A percentile compares a stretch with the other conserved stretches of the same genome.
Evolutionary conservation across 2,329 filamentous ascomycete species (phyloP).

Genomic region (Lachnellula hyalina): DNA sequence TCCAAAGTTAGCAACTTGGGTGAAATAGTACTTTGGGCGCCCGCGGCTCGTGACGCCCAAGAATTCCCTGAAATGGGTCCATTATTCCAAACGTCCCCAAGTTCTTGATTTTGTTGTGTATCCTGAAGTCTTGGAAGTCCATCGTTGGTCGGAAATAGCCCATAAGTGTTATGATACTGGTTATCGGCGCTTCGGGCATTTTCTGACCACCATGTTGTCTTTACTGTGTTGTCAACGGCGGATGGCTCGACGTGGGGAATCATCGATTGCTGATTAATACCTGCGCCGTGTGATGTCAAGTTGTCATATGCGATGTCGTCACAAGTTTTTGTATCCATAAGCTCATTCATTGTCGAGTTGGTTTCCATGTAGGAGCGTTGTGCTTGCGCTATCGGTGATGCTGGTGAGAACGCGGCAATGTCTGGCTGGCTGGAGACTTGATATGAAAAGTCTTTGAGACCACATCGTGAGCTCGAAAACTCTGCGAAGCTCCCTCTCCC

Average conservation of each 20-base stretch:
- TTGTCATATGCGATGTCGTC: constrained; percentile 13
- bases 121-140: constrained; percentile 1
- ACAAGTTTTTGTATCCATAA: constrained; percentile 8
- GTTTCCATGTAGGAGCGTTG: constrained; percentile 9
- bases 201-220: constrained; percentile 13
- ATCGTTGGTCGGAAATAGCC: constrained; percentile 9
- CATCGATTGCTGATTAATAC: constrained; percentile 6
- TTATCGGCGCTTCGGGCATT: neutral
- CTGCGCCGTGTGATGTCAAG: constrained; percentile 10
- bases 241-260: neutral
- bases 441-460: constrained; percentile 10
- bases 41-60: constrained; percentile 9
- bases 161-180: constrained; percentile 7
- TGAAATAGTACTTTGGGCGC: constrained; percentile 21
- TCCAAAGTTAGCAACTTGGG: constrained; percentile 22
- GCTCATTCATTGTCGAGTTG: neutral
- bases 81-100: constrained; percentile 11
- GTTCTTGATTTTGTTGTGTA: constrained; percentile 3
- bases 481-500: constrained; percentile 20
- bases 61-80: neutral
- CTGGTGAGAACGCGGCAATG: constrained; percentile 1
- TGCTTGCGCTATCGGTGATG: constrained; percentile 1
- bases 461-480: constrained; percentile 15
- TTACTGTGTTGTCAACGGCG: neutral
- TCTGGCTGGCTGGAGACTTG: constrained; percentile 6